These are phyloP conservation scores for Scleromitrula shiraiana DNA, from an alignment of 2,329 filamentous ascomycete genomes.

Conservation along the genomic window DNA sequence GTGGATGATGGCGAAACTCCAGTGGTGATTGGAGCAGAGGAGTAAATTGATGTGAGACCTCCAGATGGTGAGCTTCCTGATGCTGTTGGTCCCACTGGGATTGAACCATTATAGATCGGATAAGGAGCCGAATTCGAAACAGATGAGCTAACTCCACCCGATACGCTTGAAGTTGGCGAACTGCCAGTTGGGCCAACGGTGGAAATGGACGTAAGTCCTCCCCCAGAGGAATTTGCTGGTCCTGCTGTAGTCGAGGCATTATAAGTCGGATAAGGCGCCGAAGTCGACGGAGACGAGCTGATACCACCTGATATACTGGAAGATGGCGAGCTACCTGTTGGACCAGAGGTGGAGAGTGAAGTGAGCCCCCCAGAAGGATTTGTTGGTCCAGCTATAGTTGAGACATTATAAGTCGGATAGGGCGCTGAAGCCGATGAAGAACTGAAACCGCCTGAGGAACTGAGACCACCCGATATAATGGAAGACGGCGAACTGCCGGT, in stretches of 20 bases:
- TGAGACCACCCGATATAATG: neutral
- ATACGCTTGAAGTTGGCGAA: neutral
- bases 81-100: constrained; percentile 5
- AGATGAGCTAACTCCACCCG: neutral
- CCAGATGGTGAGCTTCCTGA: constrained; percentile 1
- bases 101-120: constrained; percentile 7
- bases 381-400: constrained; percentile 5
- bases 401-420: constrained; percentile 10
- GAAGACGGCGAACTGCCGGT: neutral
- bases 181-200: constrained; percentile 3
- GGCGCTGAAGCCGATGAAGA: constrained; percentile 7
- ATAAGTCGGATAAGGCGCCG: constrained; percentile 6
- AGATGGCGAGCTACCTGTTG: constrained; percentile 2
- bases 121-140: constrained; percentile 5
- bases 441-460: neutral
- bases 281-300: constrained; percentile 3
- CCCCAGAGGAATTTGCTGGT: neutral
- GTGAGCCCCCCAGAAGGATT: neutral
- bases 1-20: constrained; percentile 2
- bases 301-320: constrained; percentile 6
- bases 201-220: neutral
- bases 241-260: constrained; percentile 4
- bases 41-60: neutral
- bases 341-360: neutral
- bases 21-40: constrained; percentile 1